Conservation (phyloP, 2,329 filamentous ascomycete species). For the Beauveria sp. region DNA sequence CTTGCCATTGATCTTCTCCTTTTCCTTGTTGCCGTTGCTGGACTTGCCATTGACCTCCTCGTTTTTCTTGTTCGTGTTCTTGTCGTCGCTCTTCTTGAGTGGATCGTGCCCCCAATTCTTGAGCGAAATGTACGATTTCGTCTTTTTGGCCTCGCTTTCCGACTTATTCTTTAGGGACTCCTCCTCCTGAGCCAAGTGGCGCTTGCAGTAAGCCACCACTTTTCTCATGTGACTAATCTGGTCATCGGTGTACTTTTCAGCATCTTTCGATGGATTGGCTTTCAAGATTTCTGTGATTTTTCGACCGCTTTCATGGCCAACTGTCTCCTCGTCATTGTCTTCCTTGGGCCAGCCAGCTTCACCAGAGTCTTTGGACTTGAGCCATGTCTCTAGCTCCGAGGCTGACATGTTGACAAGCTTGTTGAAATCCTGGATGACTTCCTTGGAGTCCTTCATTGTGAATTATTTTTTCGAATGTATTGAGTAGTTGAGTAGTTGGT, state of each 20-base stretch:
- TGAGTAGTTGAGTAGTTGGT: neutral
- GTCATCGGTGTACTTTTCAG: slow-evolving; percentile 48
- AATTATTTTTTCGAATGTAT: neutral
- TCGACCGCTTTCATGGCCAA: slow-evolving; percentile 56
- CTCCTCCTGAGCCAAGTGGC: slow-evolving; percentile 58
- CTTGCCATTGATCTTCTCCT: neutral
- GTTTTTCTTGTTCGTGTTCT: neutral
- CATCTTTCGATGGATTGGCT: slow-evolving; percentile 51
- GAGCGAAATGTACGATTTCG: slow-evolving; percentile 48
- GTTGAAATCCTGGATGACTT: slow-evolving; percentile 51
- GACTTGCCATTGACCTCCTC: neutral
- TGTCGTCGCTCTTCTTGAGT: slow-evolving; percentile 31
- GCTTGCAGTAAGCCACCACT: slow-evolving; percentile 58
- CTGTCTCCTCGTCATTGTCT: slow-evolving; percentile 49
- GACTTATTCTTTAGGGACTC: slow-evolving; percentile 47
- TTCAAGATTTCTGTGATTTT: slow-evolving; percentile 57
- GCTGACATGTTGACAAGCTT: slow-evolving; percentile 59
- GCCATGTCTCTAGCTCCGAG: slow-evolving; percentile 53
- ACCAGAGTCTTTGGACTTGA: slow-evolving; percentile 49
- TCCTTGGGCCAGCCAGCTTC: slow-evolving; percentile 54
- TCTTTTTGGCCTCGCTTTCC: slow-evolving; percentile 35
- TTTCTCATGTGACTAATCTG: slow-evolving; percentile 52
- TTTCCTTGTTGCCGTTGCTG: neutral
- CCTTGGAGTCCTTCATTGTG: slow-evolving; percentile 20
- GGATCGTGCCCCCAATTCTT: slow-evolving; percentile 56